Base-by-base conservation (phyloP, 2,329 filamentous ascomycete species). In the Dactylellina leptospora region DNA sequence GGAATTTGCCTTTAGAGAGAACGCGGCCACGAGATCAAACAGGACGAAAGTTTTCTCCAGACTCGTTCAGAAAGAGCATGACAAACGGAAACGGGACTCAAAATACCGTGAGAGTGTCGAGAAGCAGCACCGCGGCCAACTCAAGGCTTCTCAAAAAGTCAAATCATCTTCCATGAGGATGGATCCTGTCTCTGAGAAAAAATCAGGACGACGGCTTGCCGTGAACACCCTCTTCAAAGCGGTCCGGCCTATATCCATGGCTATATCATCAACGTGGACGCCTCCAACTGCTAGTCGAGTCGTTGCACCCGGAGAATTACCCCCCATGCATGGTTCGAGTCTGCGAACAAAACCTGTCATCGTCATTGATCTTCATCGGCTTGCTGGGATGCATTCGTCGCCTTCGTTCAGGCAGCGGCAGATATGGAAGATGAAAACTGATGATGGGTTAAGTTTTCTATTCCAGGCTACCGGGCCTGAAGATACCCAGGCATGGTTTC, bases 161-260 rank as follows among this genome's bases (percentile, higher is more conserved):
- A 75, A 77, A 60, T 74, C 74, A 11, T 75, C 76, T 27, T 73
- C 74, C 40, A 48, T 75, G 18, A 74, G 73, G 55, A 60, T 75
- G 18, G 76, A 78, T 10, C 62, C 75, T 3, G 48, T 48, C 2
- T 40, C 64, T 23, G 76, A 78, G 61, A 75, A 75, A 50, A 76
- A 75, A 42, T 75, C 75, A 38, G 76, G 74, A 28, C 75, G 76
- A 42, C 68, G 76, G 18, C 61, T 78, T 16, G 76, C 75, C 9
- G 76, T 77, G 27, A 78, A 77, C 38, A 75, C 76, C 13, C 75
- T 78, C n/a, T 76, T 77, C 59, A 77, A 77, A 69, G 76, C 76
- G 16, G 76, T 77, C 2, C 73, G 76, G 13, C 76, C 76, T 2
- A 78, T 78, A 47, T 77, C 76, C 3, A 78, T 78, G 75, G 76